Evolutionary conservation across 148 eudicot genomes (phyloP), one percentile per base, ranked within the genome.

Genomic region (Chenopodium berlandieri): DNA sequence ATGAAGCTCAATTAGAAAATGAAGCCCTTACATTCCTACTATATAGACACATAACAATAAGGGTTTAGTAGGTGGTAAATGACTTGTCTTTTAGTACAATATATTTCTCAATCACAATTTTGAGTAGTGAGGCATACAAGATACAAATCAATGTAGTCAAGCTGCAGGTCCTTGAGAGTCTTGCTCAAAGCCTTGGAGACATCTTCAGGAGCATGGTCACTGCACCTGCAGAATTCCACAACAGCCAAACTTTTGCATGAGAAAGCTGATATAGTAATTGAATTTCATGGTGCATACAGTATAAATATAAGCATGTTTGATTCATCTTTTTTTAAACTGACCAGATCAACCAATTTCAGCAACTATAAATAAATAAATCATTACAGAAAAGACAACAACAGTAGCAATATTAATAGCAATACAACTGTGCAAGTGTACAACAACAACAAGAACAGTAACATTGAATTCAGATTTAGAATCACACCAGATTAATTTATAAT

Each of bases 91-190:
- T 47, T 31, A n/a, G 47, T 19, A 34, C 0, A 54, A 12, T 25
- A 52, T 44, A 32, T 22, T 27, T 69, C 34, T 40, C n/a, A 25
- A 72, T 72, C 14, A 58, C 1, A 46, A 77, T 20, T 9, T 34
- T 48, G 58, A 63, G 67, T 47, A 58, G 27, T n/a, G 66, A 62
- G 65, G 54, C 86, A 70, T 87, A 90, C 91, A 44, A 89, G 89
- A 82, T 90, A 90, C 12, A 90, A 84, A 80, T 90, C 90, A 73
- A 90, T 75, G 48, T 90, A 86, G 54, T 90, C 90, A 37, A 89
- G 89, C 76, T 89, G 91, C 73, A 90, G 78, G 81, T 90, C 86
- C 70, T 84, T 81, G 19, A 89, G 80, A 50, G 86, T 89, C 82
- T 75, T 86, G 88, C 62, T 86, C 80, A 91, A 65, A 69, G 89